A percentile compares a stretch with the other conserved stretches of the same genome.
Evolutionary conservation across 2,329 filamentous ascomycete species (phyloP).

Genomic region (Monilinia fructigena): DNA sequence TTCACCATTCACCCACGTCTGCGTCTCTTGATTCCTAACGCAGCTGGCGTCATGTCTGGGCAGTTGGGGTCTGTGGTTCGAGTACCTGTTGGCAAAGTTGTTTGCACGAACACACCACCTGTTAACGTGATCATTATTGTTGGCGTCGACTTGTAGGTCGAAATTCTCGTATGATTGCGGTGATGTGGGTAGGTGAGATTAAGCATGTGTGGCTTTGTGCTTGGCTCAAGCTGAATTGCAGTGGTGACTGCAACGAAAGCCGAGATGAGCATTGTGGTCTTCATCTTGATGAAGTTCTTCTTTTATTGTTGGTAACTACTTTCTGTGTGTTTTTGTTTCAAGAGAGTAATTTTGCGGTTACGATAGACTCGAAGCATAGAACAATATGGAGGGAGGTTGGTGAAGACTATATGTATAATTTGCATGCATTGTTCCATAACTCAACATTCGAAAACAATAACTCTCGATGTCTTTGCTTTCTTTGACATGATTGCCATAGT

Average conservation of each 20-base stretch:
- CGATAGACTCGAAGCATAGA: neutral
- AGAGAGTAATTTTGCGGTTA: conserved; percentile 7
- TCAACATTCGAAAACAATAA: neutral
- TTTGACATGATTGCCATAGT: neutral
- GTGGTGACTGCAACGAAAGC: neutral
- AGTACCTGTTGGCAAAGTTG: neutral
- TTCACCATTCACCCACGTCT: neutral
- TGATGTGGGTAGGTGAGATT: neutral
- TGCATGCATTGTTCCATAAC: neutral
- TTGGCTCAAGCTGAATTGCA: conserved; percentile 10
- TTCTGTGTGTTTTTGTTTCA: neutral
- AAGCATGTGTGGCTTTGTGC: neutral
- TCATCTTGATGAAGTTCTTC: conserved; percentile 3
- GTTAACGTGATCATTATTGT: neutral
- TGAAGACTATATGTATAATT: neutral
- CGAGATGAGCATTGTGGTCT: neutral
- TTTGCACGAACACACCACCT: conserved; percentile 6
- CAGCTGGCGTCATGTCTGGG: neutral
- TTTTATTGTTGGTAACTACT: neutral
- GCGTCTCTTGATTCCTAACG: neutral
- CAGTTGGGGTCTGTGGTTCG: neutral
- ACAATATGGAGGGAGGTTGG: no score
- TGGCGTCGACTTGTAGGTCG: neutral
- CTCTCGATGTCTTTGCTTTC: neutral
- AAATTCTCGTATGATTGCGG: neutral